Percentiles rank a stretch among this genome's conserved stretches.
Evolutionary conservation across 106 monocot species (phyloP).

Genomic region (Vanilla planifolia): DNA sequence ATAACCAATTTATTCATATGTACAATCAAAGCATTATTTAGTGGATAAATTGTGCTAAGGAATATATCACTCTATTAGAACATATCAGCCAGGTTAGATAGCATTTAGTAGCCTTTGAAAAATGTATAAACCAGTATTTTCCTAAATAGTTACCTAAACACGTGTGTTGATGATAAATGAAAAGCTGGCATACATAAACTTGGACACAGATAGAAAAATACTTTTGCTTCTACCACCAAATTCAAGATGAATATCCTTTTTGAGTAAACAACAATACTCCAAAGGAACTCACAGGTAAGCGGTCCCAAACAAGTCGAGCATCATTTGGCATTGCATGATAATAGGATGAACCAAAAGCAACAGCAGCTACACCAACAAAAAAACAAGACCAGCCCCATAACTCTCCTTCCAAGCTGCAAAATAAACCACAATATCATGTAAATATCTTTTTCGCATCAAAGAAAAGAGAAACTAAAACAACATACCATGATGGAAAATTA

Average conservation of each 20-base stretch:
- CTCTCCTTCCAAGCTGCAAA: constrained; percentile 79
- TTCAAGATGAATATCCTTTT: background rate
- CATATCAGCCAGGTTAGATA: too few species aligned
- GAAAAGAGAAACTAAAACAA: background rate
- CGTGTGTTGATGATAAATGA: too few species aligned
- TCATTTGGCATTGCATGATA: constrained; percentile 91
- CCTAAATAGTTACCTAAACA: too few species aligned
- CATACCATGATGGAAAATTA: background rate
- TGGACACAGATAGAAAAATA: too few species aligned
- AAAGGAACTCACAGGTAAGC: constrained; percentile 61
- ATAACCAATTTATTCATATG: too few species aligned
- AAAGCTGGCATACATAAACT: too few species aligned
- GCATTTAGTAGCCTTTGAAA: too few species aligned
- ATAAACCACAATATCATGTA: background rate
- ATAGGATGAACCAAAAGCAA: constrained; percentile 89
- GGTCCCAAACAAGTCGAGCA: constrained; percentile 92
- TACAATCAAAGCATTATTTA: too few species aligned
- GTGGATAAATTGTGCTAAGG: too few species aligned
- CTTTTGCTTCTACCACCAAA: background rate
- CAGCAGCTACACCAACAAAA: constrained; percentile 80
- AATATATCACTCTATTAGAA: too few species aligned
- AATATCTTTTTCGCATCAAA: background rate
- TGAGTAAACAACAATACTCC: background rate
- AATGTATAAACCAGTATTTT: too few species aligned
- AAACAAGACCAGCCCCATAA: constrained; percentile 82